Evolutionary conservation across 2,329 filamentous ascomycete species (phyloP), one percentile per base, ranked within the genome.

Genomic region (Mollisiaceae sp.): DNA sequence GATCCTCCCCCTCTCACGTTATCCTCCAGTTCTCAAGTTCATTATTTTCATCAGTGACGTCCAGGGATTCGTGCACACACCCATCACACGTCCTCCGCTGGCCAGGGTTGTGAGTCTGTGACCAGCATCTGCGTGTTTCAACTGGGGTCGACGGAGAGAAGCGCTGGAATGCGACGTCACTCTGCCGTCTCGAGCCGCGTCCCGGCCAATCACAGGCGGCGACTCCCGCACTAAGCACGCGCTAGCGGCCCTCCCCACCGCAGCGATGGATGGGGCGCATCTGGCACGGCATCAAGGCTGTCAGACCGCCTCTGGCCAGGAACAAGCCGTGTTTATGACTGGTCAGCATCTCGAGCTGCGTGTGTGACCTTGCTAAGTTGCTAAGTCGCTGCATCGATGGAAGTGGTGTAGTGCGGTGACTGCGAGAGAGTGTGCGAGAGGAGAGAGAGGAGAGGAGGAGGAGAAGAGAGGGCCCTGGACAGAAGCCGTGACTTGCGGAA

Each of bases 41-140:
- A 3, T 32, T 6, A 3, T 32, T 32, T 6, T 54, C 50, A 35
- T 47, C 43, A 12, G 32, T 47, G 50, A 54, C 50, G 50, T 54
- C n/a, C 50, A 27, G 32, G 50, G 24, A 18, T 54, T 3, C 24
- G 24, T n/a, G 50, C 24, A 54, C 50, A 35, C 50, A 54, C 50
- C 9, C 36, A 39, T 18, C 11, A 2, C 38, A 4, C 12, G 27
- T 50, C 20, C 50, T 54, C 27, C 27, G 50, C 22, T 14, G 12
- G 50, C 50, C 22, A 54, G 24, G 50, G 50, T 32, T 14, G 4
- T 20, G 43, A 14, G 36, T 41, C 38, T 41, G 38, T 9, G n/a
- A 50, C 45, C 45, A 50, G 45, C 50, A 54, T 54, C 27, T 27
- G 8, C 14, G 11, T 41, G 50, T 54, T 54, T 54, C 50, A 54